phyloP scores from a whole-genome alignment of 192 early-diverging fungal genomes.

The Coemansia sp. region DNA sequence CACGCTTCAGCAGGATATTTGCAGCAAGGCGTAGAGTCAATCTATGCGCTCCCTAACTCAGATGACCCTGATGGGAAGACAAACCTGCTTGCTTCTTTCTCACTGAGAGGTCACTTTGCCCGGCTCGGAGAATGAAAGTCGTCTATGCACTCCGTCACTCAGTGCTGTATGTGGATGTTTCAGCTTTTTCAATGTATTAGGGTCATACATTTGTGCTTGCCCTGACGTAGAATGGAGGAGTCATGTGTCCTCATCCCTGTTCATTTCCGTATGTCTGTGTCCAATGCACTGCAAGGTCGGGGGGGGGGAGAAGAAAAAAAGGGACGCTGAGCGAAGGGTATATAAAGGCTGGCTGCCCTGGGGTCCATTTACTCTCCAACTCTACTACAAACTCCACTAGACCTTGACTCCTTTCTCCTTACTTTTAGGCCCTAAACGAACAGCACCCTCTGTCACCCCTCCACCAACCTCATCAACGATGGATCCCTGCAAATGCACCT shows the following conservation, averaged over 20 bases:
- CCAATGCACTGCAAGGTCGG: too few species aligned
- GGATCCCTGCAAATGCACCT: too few species aligned
- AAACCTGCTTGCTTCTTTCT: neutral
- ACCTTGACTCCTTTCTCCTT: too few species aligned
- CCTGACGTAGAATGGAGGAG: too few species aligned
- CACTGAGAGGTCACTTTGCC: neutral
- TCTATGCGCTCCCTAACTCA: constrained; percentile 1
- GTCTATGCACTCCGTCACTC: neutral
- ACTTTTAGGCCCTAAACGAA: too few species aligned
- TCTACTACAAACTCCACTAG: too few species aligned
- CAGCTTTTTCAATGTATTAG: neutral
- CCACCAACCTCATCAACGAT: too few species aligned
- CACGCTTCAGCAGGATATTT: too few species aligned
- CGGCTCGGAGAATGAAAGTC: neutral
- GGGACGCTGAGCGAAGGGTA: neutral
- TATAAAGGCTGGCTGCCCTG: neutral
- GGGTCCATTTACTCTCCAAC: too few species aligned
- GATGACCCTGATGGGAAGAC: too few species aligned
- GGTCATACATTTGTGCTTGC: constrained; percentile 1
- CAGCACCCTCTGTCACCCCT: too few species aligned
- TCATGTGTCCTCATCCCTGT: neutral
- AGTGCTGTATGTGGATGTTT: neutral
- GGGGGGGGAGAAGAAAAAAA: neutral
- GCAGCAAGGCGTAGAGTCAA: neutral
- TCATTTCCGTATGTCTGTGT: neutral